Evolutionary conservation across 129 eudicot genomes (phyloP).

Genomic region (Flaveria ramosissima): DNA sequence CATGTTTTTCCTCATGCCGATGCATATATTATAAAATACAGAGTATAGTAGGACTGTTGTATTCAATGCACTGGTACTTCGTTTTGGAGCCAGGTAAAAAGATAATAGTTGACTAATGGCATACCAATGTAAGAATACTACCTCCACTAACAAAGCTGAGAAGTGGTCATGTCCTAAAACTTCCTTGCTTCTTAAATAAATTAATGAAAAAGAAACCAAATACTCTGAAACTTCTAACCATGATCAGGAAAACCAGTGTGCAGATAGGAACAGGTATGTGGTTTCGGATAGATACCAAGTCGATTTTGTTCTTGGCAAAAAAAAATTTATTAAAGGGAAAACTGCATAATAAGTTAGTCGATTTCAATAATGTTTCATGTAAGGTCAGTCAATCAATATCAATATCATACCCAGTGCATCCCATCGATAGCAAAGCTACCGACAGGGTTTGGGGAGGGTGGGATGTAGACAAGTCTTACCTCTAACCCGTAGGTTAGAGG

Average conservation of each 20-base stretch:
- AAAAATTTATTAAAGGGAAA: not conserved
- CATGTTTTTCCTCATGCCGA: not conserved
- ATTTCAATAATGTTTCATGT: not conserved
- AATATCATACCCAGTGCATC: too few species aligned
- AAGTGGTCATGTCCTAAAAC: not conserved
- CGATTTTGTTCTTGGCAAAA: not conserved
- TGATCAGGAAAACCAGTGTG: not conserved
- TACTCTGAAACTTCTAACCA: not conserved
- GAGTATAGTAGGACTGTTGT: not conserved
- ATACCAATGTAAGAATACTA: not conserved
- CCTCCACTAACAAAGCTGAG: not conserved
- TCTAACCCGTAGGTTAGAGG: too few species aligned
- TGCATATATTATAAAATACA: not conserved
- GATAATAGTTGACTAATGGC: not conserved
- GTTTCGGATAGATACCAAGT: not conserved
- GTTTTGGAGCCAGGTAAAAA: not conserved
- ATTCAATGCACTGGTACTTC: not conserved
- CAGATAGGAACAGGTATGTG: not conserved
- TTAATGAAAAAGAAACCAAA: not conserved
- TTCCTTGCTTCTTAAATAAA: not conserved
- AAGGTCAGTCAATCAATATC: too few species aligned
- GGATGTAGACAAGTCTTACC: too few species aligned
- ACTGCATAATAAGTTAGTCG: not conserved
- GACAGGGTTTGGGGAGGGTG: too few species aligned
- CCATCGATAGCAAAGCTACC: too few species aligned